Conservation (phyloP, 2,329 filamentous ascomycete species). For the Orbilia oligospora region DNA sequence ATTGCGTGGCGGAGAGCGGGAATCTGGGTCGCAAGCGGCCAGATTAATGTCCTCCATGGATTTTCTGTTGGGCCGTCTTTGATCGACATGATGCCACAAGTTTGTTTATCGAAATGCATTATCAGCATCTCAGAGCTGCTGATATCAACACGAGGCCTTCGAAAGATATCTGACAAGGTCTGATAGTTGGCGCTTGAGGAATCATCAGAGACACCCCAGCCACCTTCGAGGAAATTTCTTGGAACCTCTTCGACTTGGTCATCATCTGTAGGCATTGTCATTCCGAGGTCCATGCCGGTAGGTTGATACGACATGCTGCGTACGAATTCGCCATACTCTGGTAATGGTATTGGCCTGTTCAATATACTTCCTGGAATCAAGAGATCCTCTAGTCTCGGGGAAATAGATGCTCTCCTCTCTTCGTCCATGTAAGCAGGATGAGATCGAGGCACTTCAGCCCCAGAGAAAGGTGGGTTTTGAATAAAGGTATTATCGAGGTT, state of each 20-base stretch:
- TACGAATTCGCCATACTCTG: slow-evolving; percentile 63
- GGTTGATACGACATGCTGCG: slow-evolving; percentile 34
- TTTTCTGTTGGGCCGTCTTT: slow-evolving; percentile 80
- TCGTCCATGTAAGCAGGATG: slow-evolving; percentile 55
- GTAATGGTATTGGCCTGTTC: slow-evolving; percentile 66
- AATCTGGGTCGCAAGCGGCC: slow-evolving; percentile 76
- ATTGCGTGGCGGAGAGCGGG: slow-evolving; percentile 79
- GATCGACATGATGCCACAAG: slow-evolving; percentile 79
- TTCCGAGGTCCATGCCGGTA: slow-evolving; percentile 47
- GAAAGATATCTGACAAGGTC: slow-evolving; percentile 66
- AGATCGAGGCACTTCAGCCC: slow-evolving; percentile 52
- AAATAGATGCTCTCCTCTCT: slow-evolving; percentile 52
- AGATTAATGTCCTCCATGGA: slow-evolving; percentile 79
- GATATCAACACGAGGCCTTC: slow-evolving; percentile 69
- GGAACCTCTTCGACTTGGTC: slow-evolving; percentile 74
- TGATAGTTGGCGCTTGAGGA: slow-evolving; percentile 29
- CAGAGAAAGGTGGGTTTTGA: slow-evolving; percentile 41
- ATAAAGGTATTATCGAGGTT: slow-evolving; percentile 53
- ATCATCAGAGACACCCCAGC: slow-evolving; percentile 44
- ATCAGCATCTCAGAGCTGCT: slow-evolving; percentile 75
- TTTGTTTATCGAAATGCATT: slow-evolving; percentile 75
- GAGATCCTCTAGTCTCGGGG: slow-evolving; percentile 70
- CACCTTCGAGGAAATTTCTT: slow-evolving; percentile 63
- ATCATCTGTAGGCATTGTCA: slow-evolving; percentile 65
- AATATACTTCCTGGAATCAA: slow-evolving; percentile 70